Conservation (phyloP, 495 filamentous ascomycete species). For the Penicillium psychrofluorescens region DNA sequence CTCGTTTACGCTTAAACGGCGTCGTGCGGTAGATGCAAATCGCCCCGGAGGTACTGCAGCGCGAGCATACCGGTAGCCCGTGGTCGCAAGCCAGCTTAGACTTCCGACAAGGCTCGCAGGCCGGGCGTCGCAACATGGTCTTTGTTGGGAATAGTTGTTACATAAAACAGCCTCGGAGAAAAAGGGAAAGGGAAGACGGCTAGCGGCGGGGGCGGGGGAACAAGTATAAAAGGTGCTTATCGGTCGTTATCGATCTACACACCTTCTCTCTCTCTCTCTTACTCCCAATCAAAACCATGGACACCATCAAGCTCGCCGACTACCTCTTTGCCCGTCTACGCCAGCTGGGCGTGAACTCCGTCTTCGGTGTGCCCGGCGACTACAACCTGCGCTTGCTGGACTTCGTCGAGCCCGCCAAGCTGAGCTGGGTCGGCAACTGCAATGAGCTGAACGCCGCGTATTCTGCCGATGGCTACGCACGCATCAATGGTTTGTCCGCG, state of each 20-base stretch:
- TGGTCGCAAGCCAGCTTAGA: conserved; percentile 38
- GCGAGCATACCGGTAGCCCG: conserved; percentile 29
- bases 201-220: not conserved
- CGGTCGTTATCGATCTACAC: not conserved
- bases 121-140: conserved; percentile 21
- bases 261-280: not conserved
- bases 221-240: conserved; percentile 3
- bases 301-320: conserved; percentile 30
- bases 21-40: conserved; percentile 32
- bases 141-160: too few relatives aligned
- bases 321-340: conserved; percentile 66
- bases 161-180: not conserved
- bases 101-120: conserved; percentile 34
- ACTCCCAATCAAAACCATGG: conserved; percentile 1
- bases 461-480: conserved; percentile 74
- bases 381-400: conserved; percentile 67
- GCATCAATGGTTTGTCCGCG: conserved; percentile 64
- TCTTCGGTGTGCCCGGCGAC: conserved; percentile 69
- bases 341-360: conserved; percentile 59
- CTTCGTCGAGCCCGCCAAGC: conserved; percentile 51
- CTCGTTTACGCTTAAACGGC: conserved; percentile 28
- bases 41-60: conserved; percentile 20
- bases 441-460: conserved; percentile 84
- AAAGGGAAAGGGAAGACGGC: not conserved
- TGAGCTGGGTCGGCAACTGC: conserved; percentile 72